Evolutionary conservation across 176 grass and related monocot species (phyloP).

Genomic region (Avena insularis): DNA sequence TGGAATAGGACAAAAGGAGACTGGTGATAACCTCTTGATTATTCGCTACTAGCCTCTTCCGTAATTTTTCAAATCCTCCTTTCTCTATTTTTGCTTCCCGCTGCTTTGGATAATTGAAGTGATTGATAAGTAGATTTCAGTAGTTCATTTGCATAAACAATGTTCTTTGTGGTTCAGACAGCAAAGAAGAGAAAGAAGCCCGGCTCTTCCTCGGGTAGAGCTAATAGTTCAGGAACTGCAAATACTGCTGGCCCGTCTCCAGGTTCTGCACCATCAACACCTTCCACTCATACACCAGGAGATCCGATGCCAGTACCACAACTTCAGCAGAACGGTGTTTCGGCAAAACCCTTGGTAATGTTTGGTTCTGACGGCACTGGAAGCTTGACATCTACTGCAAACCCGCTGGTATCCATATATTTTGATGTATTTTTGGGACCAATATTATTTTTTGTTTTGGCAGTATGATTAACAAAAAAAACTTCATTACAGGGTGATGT

Average conservation of each 20-base stretch:
- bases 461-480: conserved; percentile 18
- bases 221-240: conserved; percentile 90
- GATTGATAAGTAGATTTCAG: conserved; percentile 26
- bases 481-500: conserved; percentile 81
- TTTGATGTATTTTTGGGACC: neutral
- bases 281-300: conserved; percentile 96
- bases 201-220: conserved; percentile 76
- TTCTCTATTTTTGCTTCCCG: neutral
- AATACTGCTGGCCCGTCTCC: conserved; percentile 98
- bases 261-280: conserved; percentile 94
- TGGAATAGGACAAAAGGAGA: neutral
- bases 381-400: conserved; percentile 84
- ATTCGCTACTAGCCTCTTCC: neutral
- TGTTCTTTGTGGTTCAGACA: conserved; percentile 53
- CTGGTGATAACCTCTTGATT: neutral
- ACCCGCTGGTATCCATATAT: conserved; percentile 66
- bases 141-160: conserved; percentile 23
- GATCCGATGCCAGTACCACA: conserved; percentile 88
- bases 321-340: conserved; percentile 78
- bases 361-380: conserved; percentile 81
- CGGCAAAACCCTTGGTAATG: conserved; percentile 76
- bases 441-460: neutral
- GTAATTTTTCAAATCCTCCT: neutral
- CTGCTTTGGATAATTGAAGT: conserved; percentile 29
- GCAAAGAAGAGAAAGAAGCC: conserved; percentile 79